A percentile compares a stretch with the other conserved stretches of the same genome.
These are phyloP conservation scores for Phytophthora podocarpi DNA, from an alignment of 352 stramenopile species.

Conservation along the genomic window DNA sequence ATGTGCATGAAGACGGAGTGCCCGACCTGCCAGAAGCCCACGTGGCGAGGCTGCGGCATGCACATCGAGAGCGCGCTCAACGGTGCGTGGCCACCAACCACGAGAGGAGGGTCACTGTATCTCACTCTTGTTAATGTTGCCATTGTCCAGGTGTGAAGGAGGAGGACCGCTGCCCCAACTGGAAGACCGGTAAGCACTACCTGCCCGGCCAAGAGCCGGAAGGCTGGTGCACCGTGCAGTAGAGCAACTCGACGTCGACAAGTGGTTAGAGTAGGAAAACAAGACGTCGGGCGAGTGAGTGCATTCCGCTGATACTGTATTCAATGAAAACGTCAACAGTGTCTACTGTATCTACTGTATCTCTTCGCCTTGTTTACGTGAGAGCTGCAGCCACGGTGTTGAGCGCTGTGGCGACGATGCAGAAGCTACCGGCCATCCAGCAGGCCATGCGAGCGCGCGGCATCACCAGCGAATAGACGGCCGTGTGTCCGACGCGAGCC, in stretches of 20 bases:
- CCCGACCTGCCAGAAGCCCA: slow-evolving; percentile 61
- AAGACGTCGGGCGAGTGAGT: slow-evolving; percentile 5
- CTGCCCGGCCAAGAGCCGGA: slow-evolving; percentile 24
- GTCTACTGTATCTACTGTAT: too few relatives aligned
- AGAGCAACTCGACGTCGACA: background rate
- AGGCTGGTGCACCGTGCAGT: slow-evolving; percentile 33
- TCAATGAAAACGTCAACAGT: too few relatives aligned
- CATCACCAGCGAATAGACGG: slow-evolving; percentile 46
- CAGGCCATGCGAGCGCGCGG: slow-evolving; percentile 31
- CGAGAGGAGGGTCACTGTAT: too few relatives aligned
- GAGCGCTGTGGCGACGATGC: slow-evolving; percentile 21
- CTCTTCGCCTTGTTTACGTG: too few relatives aligned
- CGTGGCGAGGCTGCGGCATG: slow-evolving; percentile 63
- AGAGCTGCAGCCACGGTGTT: slow-evolving; percentile 1
- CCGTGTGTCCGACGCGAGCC: slow-evolving; percentile 44
- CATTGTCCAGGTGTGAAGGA: slow-evolving; percentile 53
- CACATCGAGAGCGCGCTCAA: slow-evolving; percentile 61
- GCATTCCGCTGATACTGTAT: too few relatives aligned
- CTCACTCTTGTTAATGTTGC: too few relatives aligned
- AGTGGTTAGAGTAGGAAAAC: slow-evolving; percentile 19
- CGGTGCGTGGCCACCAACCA: slow-evolving; percentile 32
- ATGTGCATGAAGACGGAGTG: slow-evolving; percentile 76
- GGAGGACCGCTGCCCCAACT: slow-evolving; percentile 54
- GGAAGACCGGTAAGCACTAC: slow-evolving; percentile 65
- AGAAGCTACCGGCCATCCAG: slow-evolving; percentile 37